Percentiles rank a stretch among this genome's conserved stretches.
Conservation (phyloP, 495 filamentous ascomycete genomes). For the Aspergillus egyptiacus region DNA sequence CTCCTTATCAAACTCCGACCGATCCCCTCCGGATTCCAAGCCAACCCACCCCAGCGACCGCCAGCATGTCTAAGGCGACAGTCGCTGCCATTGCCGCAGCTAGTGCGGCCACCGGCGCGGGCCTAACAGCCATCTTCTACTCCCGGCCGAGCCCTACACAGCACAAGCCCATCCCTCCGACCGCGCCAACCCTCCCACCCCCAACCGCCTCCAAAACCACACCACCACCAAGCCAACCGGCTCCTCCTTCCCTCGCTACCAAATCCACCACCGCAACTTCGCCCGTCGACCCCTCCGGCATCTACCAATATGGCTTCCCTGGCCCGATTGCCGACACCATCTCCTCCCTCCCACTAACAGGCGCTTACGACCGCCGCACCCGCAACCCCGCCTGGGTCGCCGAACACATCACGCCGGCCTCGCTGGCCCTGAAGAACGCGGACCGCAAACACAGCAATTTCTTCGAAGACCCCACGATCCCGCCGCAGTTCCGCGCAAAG, state of each 20-base stretch:
- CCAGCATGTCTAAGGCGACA: constrained; percentile 74
- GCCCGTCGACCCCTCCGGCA: constrained; percentile 77
- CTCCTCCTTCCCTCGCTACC: constrained; percentile 32
- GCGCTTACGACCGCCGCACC: constrained; percentile 83
- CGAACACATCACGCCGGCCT: constrained; percentile 94
- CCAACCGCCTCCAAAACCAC: constrained; percentile 16
- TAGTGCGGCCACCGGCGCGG: constrained; percentile 83
- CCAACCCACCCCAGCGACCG: neutral
- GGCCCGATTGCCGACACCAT: constrained; percentile 83
- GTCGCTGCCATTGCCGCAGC: constrained; percentile 82
- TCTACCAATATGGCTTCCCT: constrained; percentile 96
- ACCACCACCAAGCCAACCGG: constrained; percentile 31
- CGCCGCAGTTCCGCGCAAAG: constrained; percentile 80
- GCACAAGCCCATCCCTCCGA: constrained; percentile 34
- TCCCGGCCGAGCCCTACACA: constrained; percentile 45
- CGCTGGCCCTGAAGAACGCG: constrained; percentile 64
- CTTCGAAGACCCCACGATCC: constrained; percentile 72
- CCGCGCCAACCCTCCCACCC: constrained; percentile 14
- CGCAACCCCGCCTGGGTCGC: constrained; percentile 94
- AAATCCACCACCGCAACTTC: constrained; percentile 29
- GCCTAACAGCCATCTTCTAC: constrained; percentile 72
- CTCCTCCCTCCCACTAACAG: constrained; percentile 64
- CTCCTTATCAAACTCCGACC: neutral
- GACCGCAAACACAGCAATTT: constrained; percentile 83
- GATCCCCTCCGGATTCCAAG: no score